A percentile compares a stretch with the other conserved stretches of the same genome.
These are phyloP conservation scores for Mortierella hygrophila DNA, from an alignment of 192 early-diverging fungal species.

Conservation along the genomic window DNA sequence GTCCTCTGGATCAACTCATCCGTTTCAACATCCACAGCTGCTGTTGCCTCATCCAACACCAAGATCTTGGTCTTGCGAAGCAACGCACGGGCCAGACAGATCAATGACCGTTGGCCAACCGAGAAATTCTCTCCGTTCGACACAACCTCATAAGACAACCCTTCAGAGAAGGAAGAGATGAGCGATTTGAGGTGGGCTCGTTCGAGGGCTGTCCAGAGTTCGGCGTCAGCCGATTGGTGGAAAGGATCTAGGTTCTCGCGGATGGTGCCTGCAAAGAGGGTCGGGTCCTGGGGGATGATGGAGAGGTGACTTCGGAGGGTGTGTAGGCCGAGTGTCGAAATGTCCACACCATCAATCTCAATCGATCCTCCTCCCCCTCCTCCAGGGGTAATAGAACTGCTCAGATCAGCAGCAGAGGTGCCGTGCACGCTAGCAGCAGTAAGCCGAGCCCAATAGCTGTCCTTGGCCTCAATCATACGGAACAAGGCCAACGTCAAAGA, in stretches of 20 bases:
- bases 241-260: constrained; percentile 72
- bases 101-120: constrained; percentile 81
- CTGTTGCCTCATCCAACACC: constrained; percentile 60
- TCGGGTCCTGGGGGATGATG: constrained; percentile 85
- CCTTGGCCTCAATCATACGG: constrained; percentile 60
- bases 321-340: constrained; percentile 65
- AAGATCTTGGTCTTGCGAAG: constrained; percentile 69
- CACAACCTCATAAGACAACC: constrained; percentile 75
- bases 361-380: constrained; percentile 66
- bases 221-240: constrained; percentile 52
- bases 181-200: constrained; percentile 74
- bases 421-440: not conserved
- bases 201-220: constrained; percentile 79
- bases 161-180: constrained; percentile 69
- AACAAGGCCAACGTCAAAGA: constrained; percentile 65
- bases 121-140: constrained; percentile 90
- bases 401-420: not conserved
- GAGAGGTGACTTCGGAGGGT: constrained; percentile 73
- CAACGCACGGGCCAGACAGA: constrained; percentile 79
- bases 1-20: constrained; percentile 89
- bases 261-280: constrained; percentile 73
- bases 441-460: constrained; percentile 34
- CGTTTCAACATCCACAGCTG: constrained; percentile 84
- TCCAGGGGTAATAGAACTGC: no score
- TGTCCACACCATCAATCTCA: constrained; percentile 61